Evolutionary conservation across 345 rosid species (phyloP).

Genomic region (Microcos paniculata): DNA sequence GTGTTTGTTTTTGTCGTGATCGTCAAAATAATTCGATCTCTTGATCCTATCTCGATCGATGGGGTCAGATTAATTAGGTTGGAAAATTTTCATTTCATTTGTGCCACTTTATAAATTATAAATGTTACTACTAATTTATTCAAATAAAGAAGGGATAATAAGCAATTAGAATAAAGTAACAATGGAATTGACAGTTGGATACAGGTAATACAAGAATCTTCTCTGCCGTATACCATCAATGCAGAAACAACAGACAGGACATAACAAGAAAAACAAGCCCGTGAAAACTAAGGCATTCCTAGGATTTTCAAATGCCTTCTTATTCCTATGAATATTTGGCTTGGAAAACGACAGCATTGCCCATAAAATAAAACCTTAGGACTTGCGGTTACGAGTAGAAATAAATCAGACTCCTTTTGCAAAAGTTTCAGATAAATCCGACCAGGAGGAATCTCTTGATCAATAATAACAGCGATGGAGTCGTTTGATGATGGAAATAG

Average conservation of each 20-base stretch:
- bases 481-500: not conserved
- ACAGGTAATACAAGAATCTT: not conserved
- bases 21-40: not conserved
- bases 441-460: not conserved
- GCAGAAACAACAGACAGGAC: conserved; percentile 21
- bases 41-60: not conserved
- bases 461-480: conserved; percentile 16
- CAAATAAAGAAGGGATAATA: not conserved
- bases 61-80: no score
- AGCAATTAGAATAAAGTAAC: not conserved
- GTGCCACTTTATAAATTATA: no score
- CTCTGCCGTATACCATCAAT: conserved; percentile 26
- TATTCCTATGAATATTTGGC: no score
- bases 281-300: conserved; percentile 20
- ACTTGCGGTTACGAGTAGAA: not conserved
- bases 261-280: not conserved
- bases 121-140: no score
- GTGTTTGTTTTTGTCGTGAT: not conserved
- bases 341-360: conserved; percentile 4
- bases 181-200: not conserved
- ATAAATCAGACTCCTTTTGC: not conserved
- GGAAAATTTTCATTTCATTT: no score
- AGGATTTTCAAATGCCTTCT: not conserved
- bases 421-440: not conserved
- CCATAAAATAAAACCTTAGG: not conserved